Evolutionary conservation across 257 asterid genomes (phyloP), one percentile per base, ranked within the genome.

Genomic region (Salvia splendens): DNA sequence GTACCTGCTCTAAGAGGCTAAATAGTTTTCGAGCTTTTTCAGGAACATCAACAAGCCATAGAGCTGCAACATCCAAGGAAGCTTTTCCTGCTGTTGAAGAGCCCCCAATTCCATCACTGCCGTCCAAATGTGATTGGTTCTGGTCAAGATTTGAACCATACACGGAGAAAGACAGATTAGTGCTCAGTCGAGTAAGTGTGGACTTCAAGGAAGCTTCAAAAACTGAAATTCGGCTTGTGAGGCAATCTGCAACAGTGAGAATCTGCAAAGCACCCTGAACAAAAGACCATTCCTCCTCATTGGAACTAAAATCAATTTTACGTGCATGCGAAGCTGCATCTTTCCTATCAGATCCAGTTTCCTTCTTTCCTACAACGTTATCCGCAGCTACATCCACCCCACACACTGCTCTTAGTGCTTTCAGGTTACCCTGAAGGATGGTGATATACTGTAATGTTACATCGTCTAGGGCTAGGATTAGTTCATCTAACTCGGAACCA

Each of bases 181-280:
- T 91, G 78, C 92, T 89, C 87, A 94, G 78, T 80, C 99, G 82
- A 78, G 96, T 87, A 45, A 94, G 96, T 57, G 96, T 85, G 66
- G 99, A 91, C 80, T 94, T 84, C 81, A 94, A 66, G 14, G 98
- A 91, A 67, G 99, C 96, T 84, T 91, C 99, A 78, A 89, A 94
- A 62, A 94, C 99, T 12, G 99, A 91, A 64, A 84, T 87, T 75
- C 98, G 86, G 80, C 96, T 94, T 12, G 93, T 83, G 77, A 94
- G 78, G 75, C 93, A 78, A 75, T 94, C 96, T 10, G 99, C 79
- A 78, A 94, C 98, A 0, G 96, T 85, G 79, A 94, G 96, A 80
- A 91, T 91, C 80, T 94, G 99, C 70, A 91, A 72, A 73, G 99
- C 95, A 30, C 96, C 98, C 84, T 94, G 99, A 67, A 94, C 96